Conservation (phyloP, 768 basidiomycete genomes). For the Suillus ampliporus region DNA sequence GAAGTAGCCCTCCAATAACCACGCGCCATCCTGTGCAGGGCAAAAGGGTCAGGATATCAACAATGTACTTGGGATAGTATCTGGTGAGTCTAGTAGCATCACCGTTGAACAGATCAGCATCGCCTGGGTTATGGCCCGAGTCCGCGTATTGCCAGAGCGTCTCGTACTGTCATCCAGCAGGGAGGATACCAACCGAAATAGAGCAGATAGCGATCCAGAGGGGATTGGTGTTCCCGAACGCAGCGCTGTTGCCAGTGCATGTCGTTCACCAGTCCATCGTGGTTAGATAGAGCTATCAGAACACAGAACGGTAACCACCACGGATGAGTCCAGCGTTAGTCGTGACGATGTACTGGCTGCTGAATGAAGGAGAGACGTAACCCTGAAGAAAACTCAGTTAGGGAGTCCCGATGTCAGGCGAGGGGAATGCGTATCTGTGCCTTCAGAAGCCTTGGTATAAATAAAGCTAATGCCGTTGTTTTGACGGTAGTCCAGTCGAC, state of each 20-base stretch:
- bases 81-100: constrained; percentile 46
- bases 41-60: neutral
- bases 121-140: constrained; percentile 60
- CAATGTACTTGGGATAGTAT: constrained; percentile 26
- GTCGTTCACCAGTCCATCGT: constrained; percentile 71
- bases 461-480: constrained; percentile 58
- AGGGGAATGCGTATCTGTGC: constrained; percentile 45
- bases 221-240: constrained; percentile 56
- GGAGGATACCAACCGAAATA: constrained; percentile 55
- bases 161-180: constrained; percentile 59
- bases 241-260: constrained; percentile 64
- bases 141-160: constrained; percentile 70
- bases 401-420: neutral
- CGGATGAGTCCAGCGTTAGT: constrained; percentile 61
- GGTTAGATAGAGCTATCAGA: constrained; percentile 58
- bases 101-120: constrained; percentile 64
- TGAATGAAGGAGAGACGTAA: constrained; percentile 39
- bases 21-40: constrained; percentile 24
- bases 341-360: constrained; percentile 59
- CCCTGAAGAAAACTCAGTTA: constrained; percentile 18
- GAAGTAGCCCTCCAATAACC: constrained; percentile 8
- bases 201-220: constrained; percentile 66
- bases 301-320: constrained; percentile 51
- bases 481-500: constrained; percentile 59
- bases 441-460: constrained; percentile 74